These are phyloP conservation scores for Chlamydomonas sphaeroides DNA, from an alignment of 139 green algal genomes.

Conservation along the genomic window DNA sequence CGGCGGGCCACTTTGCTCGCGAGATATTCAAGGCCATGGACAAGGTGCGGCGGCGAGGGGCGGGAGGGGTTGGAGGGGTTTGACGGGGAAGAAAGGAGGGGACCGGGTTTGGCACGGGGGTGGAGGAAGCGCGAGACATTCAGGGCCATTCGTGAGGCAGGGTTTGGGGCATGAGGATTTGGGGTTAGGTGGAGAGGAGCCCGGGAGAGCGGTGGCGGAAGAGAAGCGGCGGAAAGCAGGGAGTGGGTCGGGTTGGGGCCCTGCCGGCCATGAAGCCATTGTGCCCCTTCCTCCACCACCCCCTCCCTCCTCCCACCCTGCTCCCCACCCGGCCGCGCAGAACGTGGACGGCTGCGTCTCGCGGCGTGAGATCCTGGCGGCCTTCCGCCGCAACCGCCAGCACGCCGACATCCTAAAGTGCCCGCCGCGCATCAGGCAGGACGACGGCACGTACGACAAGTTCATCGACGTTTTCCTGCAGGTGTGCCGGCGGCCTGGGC, in stretches of 20 bases:
- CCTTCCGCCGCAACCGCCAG: conserved; percentile 60
- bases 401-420: conserved; percentile 57
- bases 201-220: no score
- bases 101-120: no score
- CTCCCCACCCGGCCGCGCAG: neutral
- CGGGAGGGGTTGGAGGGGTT: no score
- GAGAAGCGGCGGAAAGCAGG: no score
- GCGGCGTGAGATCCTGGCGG: conserved; percentile 59
- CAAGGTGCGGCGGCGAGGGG: conserved; percentile 26
- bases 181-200: no score
- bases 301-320: neutral
- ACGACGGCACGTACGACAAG: conserved; percentile 57
- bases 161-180: no score
- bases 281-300: neutral
- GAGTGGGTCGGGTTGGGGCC: no score
- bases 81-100: no score
- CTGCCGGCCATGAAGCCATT: no score
- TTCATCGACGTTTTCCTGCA: conserved; percentile 52
- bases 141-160: neutral
- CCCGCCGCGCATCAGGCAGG: conserved; percentile 39
- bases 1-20: neutral
- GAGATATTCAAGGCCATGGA: conserved; percentile 62
- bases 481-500: neutral
- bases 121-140: no score
- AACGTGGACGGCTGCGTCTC: conserved; percentile 41